Percentiles rank a stretch among this genome's conserved stretches.
These are phyloP conservation scores for Sporothrix brasiliensis DNA, from an alignment of 2,329 filamentous ascomycete genomes.

Conservation along the genomic window DNA sequence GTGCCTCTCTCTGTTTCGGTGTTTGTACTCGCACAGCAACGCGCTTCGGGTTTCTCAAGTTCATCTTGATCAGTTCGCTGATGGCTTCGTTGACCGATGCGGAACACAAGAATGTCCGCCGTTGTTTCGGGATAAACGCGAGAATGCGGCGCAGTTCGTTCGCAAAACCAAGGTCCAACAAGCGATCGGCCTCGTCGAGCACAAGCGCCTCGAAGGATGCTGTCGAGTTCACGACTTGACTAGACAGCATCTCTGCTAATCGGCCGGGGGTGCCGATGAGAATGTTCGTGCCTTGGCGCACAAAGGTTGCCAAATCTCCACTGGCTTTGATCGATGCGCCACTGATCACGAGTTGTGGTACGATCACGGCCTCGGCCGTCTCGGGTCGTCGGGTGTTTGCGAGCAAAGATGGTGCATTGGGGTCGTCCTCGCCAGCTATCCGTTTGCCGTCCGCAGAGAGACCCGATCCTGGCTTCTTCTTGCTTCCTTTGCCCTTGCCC, in stretches of 20 bases:
- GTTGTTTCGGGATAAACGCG: conserved; percentile 82
- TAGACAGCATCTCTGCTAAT: conserved; percentile 82
- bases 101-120: conserved; percentile 90
- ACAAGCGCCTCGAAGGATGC: conserved; percentile 91
- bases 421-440: conserved; percentile 34
- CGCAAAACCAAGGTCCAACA: conserved; percentile 93
- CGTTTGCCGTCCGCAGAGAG: conserved; percentile 34
- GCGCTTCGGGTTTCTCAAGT: conserved; percentile 90
- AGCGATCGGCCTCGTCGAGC: conserved; percentile 89
- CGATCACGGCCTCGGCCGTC: conserved; percentile 56
- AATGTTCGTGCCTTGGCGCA: conserved; percentile 82
- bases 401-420: conserved; percentile 7
- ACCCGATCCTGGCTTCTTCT: conserved; percentile 21
- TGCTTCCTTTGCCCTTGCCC: conserved; percentile 49
- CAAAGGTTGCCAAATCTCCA: conserved; percentile 83
- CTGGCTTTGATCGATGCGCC: conserved; percentile 71
- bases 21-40: conserved; percentile 91
- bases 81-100: conserved; percentile 96
- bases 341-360: conserved; percentile 87
- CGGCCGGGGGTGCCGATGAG: conserved; percentile 86
- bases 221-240: conserved; percentile 83
- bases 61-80: conserved; percentile 87
- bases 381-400: conserved; percentile 45
- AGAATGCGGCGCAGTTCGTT: conserved; percentile 86
- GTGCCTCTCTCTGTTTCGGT: conserved; percentile 47